phyloP scores from a whole-genome alignment of 2,329 filamentous ascomycete genomes.

The Curvularia lunata region DNA sequence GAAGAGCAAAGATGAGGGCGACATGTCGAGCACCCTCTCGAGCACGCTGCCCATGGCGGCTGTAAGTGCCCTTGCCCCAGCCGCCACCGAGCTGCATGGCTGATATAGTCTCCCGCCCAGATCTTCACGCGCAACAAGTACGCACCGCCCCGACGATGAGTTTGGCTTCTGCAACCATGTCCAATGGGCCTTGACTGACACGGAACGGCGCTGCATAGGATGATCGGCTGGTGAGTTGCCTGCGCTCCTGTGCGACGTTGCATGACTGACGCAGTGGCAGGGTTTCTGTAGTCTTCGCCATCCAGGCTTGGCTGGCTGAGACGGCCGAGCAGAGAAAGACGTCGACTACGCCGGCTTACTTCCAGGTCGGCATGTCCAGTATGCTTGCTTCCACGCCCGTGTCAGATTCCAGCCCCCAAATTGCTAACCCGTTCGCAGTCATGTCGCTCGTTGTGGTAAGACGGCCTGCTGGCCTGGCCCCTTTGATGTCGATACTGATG shows the following conservation, averaged over 20 bases:
- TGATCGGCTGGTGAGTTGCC: constrained; percentile 65
- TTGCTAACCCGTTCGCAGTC: constrained; percentile 35
- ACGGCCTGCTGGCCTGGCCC: constrained; percentile 14
- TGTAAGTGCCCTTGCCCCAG: constrained; percentile 54
- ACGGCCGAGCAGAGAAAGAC: constrained; percentile 70
- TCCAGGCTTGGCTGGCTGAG: constrained; percentile 80
- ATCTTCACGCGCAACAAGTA: constrained; percentile 92
- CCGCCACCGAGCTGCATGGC: constrained; percentile 28
- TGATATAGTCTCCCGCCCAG: constrained; percentile 48
- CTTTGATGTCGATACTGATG: constrained; percentile 16
- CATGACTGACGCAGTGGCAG: constrained; percentile 49
- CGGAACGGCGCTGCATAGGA: constrained; percentile 51
- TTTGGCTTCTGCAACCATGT: constrained; percentile 4
- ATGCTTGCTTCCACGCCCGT: constrained; percentile 48
- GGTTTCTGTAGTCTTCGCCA: constrained; percentile 74
- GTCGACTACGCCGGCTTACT: constrained; percentile 71
- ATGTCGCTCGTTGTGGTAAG: constrained; percentile 56
- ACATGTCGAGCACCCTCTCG: constrained; percentile 73
- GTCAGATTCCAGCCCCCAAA: too few relatives aligned
- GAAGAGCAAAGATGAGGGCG: constrained; percentile 66
- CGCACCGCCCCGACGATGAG: constrained; percentile 26
- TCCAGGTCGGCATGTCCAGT: constrained; percentile 82
- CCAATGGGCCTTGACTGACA: constrained; percentile 24
- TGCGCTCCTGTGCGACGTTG: constrained; percentile 13
- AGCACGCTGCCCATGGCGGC: constrained; percentile 94